A percentile compares a stretch with the other conserved stretches of the same genome.
phyloP scores from a whole-genome alignment of 108 stramenopile species.

The Mayamaea pseudoterrestris region DNA sequence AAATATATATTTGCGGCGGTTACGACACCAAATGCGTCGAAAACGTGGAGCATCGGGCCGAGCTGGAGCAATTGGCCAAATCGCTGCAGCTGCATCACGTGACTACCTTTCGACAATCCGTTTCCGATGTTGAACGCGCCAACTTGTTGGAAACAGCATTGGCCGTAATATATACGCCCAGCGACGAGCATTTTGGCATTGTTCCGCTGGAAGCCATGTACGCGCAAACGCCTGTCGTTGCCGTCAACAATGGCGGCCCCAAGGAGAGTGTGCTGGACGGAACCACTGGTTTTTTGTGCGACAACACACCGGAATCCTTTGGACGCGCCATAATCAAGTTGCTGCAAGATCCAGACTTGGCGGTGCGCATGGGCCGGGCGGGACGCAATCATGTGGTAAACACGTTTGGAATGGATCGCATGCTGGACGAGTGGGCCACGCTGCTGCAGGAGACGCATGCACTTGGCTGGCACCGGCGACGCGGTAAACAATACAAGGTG shows the following conservation, averaged over 20 bases:
- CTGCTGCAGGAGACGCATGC: constrained; percentile 6
- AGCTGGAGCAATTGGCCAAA: constrained; percentile 46
- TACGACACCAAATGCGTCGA: constrained; percentile 89
- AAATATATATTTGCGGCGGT: constrained; percentile 89
- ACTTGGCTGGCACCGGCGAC: not conserved
- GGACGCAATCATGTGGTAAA: constrained; percentile 48
- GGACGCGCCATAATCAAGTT: constrained; percentile 48
- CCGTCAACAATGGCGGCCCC: constrained; percentile 83
- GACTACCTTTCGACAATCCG: constrained; percentile 17
- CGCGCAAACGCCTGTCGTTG: constrained; percentile 78
- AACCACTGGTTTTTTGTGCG: constrained; percentile 77
- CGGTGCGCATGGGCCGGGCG: constrained; percentile 43
- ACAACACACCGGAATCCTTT: constrained; percentile 48
- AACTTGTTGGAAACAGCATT: constrained; percentile 50
- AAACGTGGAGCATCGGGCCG: constrained; percentile 87
- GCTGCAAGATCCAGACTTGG: constrained; percentile 24
- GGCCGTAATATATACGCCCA: constrained; percentile 90
- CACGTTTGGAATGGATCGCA: constrained; percentile 52
- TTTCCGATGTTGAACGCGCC: constrained; percentile 66
- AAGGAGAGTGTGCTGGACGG: constrained; percentile 84
- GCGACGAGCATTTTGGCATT: constrained; percentile 97
- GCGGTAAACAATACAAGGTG: no score
- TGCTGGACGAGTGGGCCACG: constrained; percentile 48
- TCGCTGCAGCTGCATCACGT: not conserved
- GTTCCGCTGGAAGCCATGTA: constrained; percentile 98